Conservation (phyloP, 2,329 filamentous ascomycete genomes). For the Arthrobotrys entomopaga region DNA sequence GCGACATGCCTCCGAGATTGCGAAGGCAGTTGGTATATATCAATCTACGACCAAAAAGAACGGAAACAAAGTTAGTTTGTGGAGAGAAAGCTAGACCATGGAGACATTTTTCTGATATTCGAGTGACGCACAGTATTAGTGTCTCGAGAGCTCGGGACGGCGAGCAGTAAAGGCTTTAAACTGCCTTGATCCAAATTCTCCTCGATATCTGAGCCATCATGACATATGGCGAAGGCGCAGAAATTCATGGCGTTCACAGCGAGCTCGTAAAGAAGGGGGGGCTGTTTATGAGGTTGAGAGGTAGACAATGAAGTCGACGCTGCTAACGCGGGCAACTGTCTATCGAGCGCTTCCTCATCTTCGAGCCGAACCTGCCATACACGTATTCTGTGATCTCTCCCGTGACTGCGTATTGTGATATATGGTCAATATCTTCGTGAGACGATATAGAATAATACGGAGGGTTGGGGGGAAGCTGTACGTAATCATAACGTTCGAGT, state of each 20-base stretch:
- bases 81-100: not conserved
- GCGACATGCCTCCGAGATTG: slow-evolving; percentile 74
- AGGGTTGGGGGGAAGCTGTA: slow-evolving; percentile 65
- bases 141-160: slow-evolving; percentile 80
- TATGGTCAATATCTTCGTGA: slow-evolving; percentile 5
- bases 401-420: slow-evolving; percentile 72
- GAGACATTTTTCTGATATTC: not conserved
- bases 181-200: too few relatives aligned
- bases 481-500: slow-evolving; percentile 79
- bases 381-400: slow-evolving; percentile 84
- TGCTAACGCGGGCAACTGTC: slow-evolving; percentile 72
- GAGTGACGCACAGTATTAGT: slow-evolving; percentile 72
- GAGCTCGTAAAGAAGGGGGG: slow-evolving; percentile 86
- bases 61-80: slow-evolving; percentile 5
- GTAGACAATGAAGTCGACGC: slow-evolving; percentile 59
- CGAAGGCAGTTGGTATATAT: slow-evolving; percentile 83
- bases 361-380: slow-evolving; percentile 78
- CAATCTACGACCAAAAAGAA: slow-evolving; percentile 66
- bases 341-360: slow-evolving; percentile 74
- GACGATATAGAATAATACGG: slow-evolving; percentile 16
- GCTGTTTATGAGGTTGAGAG: slow-evolving; percentile 67
- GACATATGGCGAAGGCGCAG: slow-evolving; percentile 79
- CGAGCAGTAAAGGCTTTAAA: slow-evolving; percentile 69
- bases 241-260: slow-evolving; percentile 95
- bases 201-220: slow-evolving; percentile 56